Base-by-base conservation (phyloP, 2,329 filamentous ascomycete genomes). In the Nannizziopsis arthrosporioides region DNA sequence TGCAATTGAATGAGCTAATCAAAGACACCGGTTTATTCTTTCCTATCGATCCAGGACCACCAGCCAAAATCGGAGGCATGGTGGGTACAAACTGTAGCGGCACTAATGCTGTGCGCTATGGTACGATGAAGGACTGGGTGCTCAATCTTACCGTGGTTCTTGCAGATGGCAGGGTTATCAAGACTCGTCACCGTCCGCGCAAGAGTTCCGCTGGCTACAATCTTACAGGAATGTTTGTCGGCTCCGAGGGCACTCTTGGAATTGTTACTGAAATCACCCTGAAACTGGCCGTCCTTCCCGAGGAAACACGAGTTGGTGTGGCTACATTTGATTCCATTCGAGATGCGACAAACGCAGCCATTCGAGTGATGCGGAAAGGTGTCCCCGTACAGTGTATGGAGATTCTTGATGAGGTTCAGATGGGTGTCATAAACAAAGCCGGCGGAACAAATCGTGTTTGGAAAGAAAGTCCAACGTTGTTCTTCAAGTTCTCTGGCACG, bases 1-100 rank as follows among this genome's bases (percentile, higher is more conserved):
- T 93, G 75, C 80, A 84, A 45, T 69, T 95, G 50, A 95, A 95
- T 58, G 79, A 83, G 54, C 73, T 80, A 42, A 80, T 84, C 59
- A 78, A 83, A 64, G 73, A 77, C 35, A 81, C 78, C 3, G 85
- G 85, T 0, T 76, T 95, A 1, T 94, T 94, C 68, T 93, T 94
- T 61, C 89, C 89, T 1, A 81, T 94, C 10, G 89, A 95, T 59
- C 89, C 89, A 10, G 85, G 85, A 62, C 82, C 82, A 34, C 74
- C 71, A 0, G 76, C 75, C 0, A 68, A 70, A 53, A 68, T 79
- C 15, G 76, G 76, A 1, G 76, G 76, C 4, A 79, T 79, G 76
- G 67, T 85, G 3, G 77, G 78, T 0, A 84, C 81, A 1, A 82
- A 81, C 46, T 85, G 82, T 65, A 80, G 71, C 46, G 75, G 75